Evolutionary conservation across 192 early-diverging fungal genomes (phyloP), one percentile per base, ranked within the genome.

Genomic region (Linnemannia zychae): DNA sequence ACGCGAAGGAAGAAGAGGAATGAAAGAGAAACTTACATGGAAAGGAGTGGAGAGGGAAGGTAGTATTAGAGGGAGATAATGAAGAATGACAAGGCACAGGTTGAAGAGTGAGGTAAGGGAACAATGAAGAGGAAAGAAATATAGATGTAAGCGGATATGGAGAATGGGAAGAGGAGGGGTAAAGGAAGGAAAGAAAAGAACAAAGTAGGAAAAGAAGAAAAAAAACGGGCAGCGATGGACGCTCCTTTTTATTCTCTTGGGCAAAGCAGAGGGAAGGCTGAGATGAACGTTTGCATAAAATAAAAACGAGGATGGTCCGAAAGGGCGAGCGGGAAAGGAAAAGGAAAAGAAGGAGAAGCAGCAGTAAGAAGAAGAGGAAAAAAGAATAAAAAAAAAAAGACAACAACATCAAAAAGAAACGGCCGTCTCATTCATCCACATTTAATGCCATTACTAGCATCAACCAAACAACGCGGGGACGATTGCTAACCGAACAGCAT

Each of bases 301-400:
- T 81, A 79, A 57, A 31, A 76, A 69, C 36, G 15, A 70, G 22
- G 46, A 33, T 72, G 18, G 7, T 72, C 72, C 44, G 53, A 63
- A 63, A 33, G 57, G 57, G 57, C 57, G 57, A 63, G 31, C 0
- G 24, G 57, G 28, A 33, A 13, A 24, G 28, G 9, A 31, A 12
- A 31, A 31, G 28, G 3, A 31, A 63, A 28, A 63, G 28, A 44
- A 44, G 40, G 9, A 44, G 40, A 44, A 3, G 40, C 40, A 44
- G 40, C 9, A 44, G 40, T 9, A 44, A 9, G 9, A 44, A 44
- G 40, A 44, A 44, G 9, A 44, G 40, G 40, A 44, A 44, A 44
- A 44, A 44, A 9, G 9, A 6, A 9, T 6, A 44, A 9, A 44
- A 6, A 9, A 44, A 44, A 44, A 44, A 44, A 44, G 40, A 44